These are phyloP conservation scores for Gossypium australe DNA, from an alignment of 345 rosid genomes.

Conservation along the genomic window DNA sequence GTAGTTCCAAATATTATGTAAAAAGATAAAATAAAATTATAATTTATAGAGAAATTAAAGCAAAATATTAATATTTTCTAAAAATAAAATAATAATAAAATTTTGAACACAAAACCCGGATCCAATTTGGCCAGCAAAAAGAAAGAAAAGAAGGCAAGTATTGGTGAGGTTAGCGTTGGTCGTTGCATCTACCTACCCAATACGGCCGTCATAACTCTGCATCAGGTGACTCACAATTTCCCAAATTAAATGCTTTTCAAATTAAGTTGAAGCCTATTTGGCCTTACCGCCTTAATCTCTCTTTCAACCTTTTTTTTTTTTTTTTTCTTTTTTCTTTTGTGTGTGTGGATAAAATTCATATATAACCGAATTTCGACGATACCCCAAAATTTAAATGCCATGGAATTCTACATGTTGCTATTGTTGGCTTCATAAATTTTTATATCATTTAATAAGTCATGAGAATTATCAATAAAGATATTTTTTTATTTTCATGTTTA, in stretches of 20 bases:
- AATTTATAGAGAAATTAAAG: too few relatives aligned
- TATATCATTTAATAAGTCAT: neutral
- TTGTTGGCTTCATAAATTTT: neutral
- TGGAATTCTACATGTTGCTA: neutral
- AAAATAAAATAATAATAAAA: too few relatives aligned
- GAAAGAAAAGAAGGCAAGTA: too few relatives aligned
- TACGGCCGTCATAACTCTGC: neutral
- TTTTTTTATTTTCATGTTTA: too few relatives aligned
- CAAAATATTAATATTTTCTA: too few relatives aligned
- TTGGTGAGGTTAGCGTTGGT: conserved; percentile 20
- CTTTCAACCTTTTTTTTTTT: neutral
- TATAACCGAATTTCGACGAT: neutral
- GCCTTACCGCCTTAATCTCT: neutral
- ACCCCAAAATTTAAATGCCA: neutral
- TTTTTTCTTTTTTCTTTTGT: neutral
- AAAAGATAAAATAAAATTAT: too few relatives aligned
- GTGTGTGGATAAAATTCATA: neutral
- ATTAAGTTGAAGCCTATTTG: neutral
- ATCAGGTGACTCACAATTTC: conserved; percentile 1
- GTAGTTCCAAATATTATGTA: too few relatives aligned
- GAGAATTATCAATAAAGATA: neutral
- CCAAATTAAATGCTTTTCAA: neutral
- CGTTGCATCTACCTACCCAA: conserved; percentile 14
- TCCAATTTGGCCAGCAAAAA: too few relatives aligned
- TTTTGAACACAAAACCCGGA: too few relatives aligned